Evolutionary conservation across 208 protist species (phyloP).

Genomic region (Crithidia sp.): DNA sequence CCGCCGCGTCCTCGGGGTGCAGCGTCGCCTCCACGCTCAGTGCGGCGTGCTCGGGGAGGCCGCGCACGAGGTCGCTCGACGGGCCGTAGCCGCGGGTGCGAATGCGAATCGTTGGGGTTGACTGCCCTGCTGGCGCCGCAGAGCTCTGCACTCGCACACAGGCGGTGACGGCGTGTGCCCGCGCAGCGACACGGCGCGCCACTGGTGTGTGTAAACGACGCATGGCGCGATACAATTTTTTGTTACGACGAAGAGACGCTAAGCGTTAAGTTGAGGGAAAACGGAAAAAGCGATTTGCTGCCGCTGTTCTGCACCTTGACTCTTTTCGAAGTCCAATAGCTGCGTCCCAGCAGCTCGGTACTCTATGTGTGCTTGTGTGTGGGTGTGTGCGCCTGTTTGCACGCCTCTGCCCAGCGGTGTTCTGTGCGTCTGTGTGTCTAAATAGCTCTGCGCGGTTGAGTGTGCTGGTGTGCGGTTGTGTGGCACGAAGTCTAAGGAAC

Average conservation of each 20-base stretch:
- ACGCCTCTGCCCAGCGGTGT: no score
- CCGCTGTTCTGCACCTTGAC: no score
- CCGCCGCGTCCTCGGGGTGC: constrained; percentile 67
- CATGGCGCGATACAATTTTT: constrained; percentile 1
- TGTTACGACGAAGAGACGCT: neutral
- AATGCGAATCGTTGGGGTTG: constrained; percentile 34
- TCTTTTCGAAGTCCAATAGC: no score
- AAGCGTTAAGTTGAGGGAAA: neutral
- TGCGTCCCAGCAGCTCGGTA: no score
- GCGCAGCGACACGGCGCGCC: constrained; percentile 8
- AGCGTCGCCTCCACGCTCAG: constrained; percentile 71
- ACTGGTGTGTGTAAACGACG: constrained; percentile 28
- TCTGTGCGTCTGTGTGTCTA: neutral
- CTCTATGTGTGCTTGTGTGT: no score
- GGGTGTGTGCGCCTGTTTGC: no score
- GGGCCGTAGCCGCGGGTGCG: constrained; percentile 79
- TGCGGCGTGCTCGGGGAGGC: constrained; percentile 41
- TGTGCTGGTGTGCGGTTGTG: neutral
- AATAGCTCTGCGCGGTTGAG: neutral
- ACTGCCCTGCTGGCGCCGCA: constrained; percentile 9
- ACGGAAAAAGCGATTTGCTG: neutral
- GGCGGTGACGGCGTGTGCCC: neutral
- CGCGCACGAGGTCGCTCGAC: constrained; percentile 67
- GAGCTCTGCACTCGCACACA: constrained; percentile 14
- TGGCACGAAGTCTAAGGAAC: neutral